Evolutionary conservation across 768 basidiomycete genomes (phyloP), one percentile per base, ranked within the genome.

Genomic region (Pholiota molesta): DNA sequence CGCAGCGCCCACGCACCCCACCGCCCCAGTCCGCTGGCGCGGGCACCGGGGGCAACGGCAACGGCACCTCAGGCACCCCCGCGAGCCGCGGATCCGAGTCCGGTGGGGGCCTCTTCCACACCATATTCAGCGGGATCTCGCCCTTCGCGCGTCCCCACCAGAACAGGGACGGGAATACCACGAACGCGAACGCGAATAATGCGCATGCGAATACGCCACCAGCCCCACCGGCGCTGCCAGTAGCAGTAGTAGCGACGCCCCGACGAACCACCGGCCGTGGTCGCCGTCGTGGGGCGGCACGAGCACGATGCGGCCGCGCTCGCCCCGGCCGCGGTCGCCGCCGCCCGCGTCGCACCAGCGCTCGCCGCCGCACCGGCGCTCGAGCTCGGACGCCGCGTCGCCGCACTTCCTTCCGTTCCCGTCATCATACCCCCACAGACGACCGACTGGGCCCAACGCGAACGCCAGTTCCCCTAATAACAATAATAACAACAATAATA

Each of bases 21-120:
- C 47, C 29, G 29, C 44, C 56, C 29, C 45, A 35, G 11, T 26
- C 45, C 16, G 10, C 57, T 14, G 31, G 47, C 23, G 23, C 23
- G 47, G 47, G 47, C 23, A 7, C 53, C 33, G 26, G 39, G 31
- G 26, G 40, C 35, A 29, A n/a, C 21, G 28, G 28, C n/a, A 29
- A 16, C 16, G 10, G n/a, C n/a, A n/a, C n/a, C n/a, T n/a, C 45
- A 33, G 37, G 19, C 13, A 57, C 29, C 28, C 5, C 28, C 35
- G 1, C 51, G 2, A 60, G 56, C 31, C 67, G 67, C 13, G 62
- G 54, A 26, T 52, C 63, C 26, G 71, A 69, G 7, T 37, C 42
- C 16, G 66, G n/a, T n/a, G n/a, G 69, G 17, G 71, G 75, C 31
- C 57, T 80, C 17, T 72, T 77, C 51, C 77, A 78, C 42, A 68